These are phyloP conservation scores for Leccinum uliginosum DNA, from an alignment of 768 basidiomycete genomes.

Conservation along the genomic window DNA sequence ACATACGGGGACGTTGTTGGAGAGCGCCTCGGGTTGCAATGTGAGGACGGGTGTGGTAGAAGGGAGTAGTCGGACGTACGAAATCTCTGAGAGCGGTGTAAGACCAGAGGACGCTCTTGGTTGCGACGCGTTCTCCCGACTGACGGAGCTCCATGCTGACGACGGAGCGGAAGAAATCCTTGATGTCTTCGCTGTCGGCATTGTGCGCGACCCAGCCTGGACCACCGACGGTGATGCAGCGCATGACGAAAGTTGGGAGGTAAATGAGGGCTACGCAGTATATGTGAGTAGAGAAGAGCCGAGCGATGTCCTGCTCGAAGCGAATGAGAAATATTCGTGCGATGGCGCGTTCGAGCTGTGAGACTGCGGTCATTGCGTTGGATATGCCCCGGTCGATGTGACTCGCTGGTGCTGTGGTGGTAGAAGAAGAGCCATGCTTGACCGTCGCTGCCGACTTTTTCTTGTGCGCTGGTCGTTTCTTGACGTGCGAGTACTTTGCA, in stretches of 20 bases:
- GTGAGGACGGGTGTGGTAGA: not conserved
- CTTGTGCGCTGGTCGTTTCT: conserved; percentile 51
- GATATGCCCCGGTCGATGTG: conserved; percentile 52
- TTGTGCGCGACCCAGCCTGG: conserved; percentile 69
- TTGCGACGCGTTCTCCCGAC: conserved; percentile 73
- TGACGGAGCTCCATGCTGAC: conserved; percentile 77
- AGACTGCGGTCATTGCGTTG: conserved; percentile 55
- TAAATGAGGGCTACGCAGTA: conserved; percentile 61
- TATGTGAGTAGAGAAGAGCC: conserved; percentile 67
- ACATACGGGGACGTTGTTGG: conserved; percentile 66
- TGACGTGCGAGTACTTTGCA: conserved; percentile 72
- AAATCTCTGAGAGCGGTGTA: conserved; percentile 76
- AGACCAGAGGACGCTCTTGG: conserved; percentile 76
- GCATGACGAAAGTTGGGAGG: conserved; percentile 64
- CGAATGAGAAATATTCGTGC: conserved; percentile 63
- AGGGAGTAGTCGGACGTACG: conserved; percentile 39
- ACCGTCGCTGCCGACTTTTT: conserved; percentile 33
- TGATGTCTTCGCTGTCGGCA: conserved; percentile 63
- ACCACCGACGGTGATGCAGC: conserved; percentile 55
- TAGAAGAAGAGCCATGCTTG: too few relatives aligned
- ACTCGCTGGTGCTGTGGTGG: too few relatives aligned
- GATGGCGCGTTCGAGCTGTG: conserved; percentile 65
- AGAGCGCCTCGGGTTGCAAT: conserved; percentile 47
- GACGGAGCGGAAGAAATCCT: conserved; percentile 66
- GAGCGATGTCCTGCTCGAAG: conserved; percentile 71